Evolutionary conservation across 352 stramenopile genomes (phyloP).

Genomic region (Pythium aquatile): DNA sequence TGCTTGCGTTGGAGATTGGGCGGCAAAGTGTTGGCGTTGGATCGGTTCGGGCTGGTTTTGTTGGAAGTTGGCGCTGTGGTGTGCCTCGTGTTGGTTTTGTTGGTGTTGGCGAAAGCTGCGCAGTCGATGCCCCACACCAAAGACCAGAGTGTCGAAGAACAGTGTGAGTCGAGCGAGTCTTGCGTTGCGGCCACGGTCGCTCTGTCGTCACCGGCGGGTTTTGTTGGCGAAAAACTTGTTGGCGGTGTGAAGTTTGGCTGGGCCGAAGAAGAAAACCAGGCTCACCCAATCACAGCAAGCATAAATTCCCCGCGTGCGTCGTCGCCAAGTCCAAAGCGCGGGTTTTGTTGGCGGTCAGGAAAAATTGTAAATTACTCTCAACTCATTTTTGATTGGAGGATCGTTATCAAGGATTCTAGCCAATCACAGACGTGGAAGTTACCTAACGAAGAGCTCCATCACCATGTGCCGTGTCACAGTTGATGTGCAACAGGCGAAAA

Average conservation of each 20-base stretch:
- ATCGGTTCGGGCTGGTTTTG: slow-evolving; percentile 3
- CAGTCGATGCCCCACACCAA: not conserved
- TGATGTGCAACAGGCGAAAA: slow-evolving; percentile 4
- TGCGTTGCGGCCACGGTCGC: slow-evolving; percentile 3
- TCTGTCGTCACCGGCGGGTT: slow-evolving; percentile 5
- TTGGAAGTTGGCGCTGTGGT: not conserved
- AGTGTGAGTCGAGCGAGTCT: slow-evolving; percentile 1
- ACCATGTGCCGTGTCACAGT: slow-evolving; percentile 21
- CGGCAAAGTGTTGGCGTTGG: not conserved
- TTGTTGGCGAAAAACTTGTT: slow-evolving; percentile 11
- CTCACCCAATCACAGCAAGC: not conserved
- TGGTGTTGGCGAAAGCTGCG: not conserved
- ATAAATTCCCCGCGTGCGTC: slow-evolving; percentile 4
- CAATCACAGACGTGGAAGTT: slow-evolving; percentile 15
- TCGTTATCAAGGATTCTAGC: slow-evolving; percentile 25
- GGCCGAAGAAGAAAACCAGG: slow-evolving; percentile 5
- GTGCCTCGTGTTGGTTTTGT: not conserved
- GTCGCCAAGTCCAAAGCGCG: not conserved
- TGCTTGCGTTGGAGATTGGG: slow-evolving; percentile 19
- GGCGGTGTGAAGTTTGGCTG: slow-evolving; percentile 8
- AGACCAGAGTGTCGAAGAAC: slow-evolving; percentile 7
- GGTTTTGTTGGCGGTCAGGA: slow-evolving; percentile 1
- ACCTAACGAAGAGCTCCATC: slow-evolving; percentile 18
- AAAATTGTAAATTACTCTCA: slow-evolving; percentile 20
- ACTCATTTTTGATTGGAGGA: slow-evolving; percentile 9